Evolutionary conservation across 352 stramenopile species (phyloP).

Genomic region (Globisporangium canariense): DNA sequence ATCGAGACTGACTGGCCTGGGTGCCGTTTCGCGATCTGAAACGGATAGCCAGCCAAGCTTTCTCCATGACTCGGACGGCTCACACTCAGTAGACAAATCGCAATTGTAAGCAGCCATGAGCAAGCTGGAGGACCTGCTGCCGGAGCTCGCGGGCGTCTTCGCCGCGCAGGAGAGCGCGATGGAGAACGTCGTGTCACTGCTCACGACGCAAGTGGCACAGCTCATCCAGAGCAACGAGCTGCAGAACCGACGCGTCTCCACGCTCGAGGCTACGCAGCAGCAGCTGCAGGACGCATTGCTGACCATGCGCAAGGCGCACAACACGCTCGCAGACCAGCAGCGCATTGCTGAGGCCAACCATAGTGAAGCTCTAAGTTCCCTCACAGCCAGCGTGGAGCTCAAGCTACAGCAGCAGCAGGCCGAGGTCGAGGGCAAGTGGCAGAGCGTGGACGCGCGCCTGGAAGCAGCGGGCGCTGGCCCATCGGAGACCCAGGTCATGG

Average conservation of each 20-base stretch:
- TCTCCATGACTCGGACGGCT: too few species aligned
- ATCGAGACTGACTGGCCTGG: too few species aligned
- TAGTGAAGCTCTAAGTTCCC: background rate
- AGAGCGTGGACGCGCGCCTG: slow-evolving; percentile 3
- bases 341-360: slow-evolving; percentile 1
- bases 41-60: background rate
- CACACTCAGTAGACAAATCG: background rate
- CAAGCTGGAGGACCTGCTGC: slow-evolving; percentile 59
- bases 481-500: slow-evolving; percentile 24
- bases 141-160: slow-evolving; percentile 59
- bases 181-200: slow-evolving; percentile 42
- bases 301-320: slow-evolving; percentile 22
- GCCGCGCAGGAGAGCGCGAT: slow-evolving; percentile 56
- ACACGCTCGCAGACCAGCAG: slow-evolving; percentile 17
- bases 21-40: background rate
- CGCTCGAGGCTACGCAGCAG: slow-evolving; percentile 35
- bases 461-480: slow-evolving; percentile 16
- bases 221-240: slow-evolving; percentile 35
- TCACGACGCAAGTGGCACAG: slow-evolving; percentile 52
- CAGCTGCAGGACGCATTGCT: slow-evolving; percentile 23
- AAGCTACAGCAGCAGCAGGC: slow-evolving; percentile 22
- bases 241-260: slow-evolving; percentile 27
- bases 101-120: slow-evolving; percentile 29
- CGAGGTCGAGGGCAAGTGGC: slow-evolving; percentile 10
- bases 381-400: slow-evolving; percentile 2